Conservation (phyloP, 345 rosid genomes). For the Brassica juncea region DNA sequence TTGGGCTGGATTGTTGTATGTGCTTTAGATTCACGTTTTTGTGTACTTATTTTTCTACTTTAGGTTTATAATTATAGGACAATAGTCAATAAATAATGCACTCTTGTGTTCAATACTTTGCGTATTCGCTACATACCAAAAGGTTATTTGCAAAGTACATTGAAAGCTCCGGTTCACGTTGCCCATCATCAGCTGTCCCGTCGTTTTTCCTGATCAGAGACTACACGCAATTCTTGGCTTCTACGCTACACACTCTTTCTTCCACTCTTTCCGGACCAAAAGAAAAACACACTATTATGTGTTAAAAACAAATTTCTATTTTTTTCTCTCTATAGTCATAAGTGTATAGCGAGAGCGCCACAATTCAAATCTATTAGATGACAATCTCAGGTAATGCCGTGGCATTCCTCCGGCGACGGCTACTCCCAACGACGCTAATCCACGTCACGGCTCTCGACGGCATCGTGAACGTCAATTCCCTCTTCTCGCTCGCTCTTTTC, state of each 20-base stretch:
- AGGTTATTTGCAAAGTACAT: neutral
- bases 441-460: slow-evolving; percentile 86
- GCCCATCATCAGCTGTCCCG: neutral
- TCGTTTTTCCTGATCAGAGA: slow-evolving; percentile 12
- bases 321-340: neutral
- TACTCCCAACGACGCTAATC: slow-evolving; percentile 45
- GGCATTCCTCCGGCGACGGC: slow-evolving; percentile 24
- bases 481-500: slow-evolving; percentile 82
- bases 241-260: slow-evolving; percentile 18
- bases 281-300: neutral
- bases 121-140: neutral
- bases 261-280: neutral
- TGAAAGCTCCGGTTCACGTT: neutral
- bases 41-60: neutral
- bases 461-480: slow-evolving; percentile 73
- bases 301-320: neutral
- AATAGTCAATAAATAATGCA: neutral
- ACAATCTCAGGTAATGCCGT: slow-evolving; percentile 26
- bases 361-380: neutral
- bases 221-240: slow-evolving; percentile 24
- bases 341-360: neutral
- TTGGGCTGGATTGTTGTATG: neutral
- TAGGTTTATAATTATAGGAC: neutral
- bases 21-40: neutral
- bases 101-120: neutral